phyloP scores from a whole-genome alignment of 345 rosid genomes.

The Acer negundo region DNA sequence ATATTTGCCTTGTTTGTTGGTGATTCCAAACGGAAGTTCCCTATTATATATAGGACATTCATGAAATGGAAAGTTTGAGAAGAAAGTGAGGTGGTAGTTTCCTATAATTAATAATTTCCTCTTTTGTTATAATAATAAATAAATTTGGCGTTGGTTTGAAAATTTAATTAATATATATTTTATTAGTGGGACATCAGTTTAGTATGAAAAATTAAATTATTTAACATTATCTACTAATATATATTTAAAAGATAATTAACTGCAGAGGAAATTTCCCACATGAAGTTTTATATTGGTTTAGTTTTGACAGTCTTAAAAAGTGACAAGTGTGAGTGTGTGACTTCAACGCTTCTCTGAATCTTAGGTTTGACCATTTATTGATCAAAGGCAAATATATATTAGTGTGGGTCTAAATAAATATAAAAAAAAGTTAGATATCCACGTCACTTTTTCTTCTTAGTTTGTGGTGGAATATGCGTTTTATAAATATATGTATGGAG shows the following conservation, averaged over 20 bases:
- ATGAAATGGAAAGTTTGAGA: not conserved
- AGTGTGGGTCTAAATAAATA: not conserved
- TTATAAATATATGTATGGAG: too few species aligned
- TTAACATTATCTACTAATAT: conserved; percentile 6
- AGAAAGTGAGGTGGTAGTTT: not conserved
- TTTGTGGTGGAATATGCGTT: too few species aligned
- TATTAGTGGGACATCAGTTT: not conserved
- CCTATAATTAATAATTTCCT: not conserved
- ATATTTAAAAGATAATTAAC: too few species aligned
- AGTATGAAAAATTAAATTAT: not conserved
- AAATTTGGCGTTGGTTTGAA: not conserved
- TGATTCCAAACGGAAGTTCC: not conserved
- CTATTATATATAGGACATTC: conserved; percentile 15
- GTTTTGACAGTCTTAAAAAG: not conserved
- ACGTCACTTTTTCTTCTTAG: too few species aligned
- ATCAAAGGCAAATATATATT: not conserved
- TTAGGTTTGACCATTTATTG: not conserved
- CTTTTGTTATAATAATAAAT: not conserved
- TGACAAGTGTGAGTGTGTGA: not conserved
- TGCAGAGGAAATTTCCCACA: not conserved
- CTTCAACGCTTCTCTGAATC: not conserved
- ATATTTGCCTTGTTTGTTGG: not conserved
- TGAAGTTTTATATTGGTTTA: not conserved
- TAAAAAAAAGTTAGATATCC: too few species aligned
- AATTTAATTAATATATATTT: too few species aligned